A percentile compares a stretch with the other conserved stretches of the same genome.
Evolutionary conservation across 441 rosid species (phyloP).

Genomic region (Pelargonium cotyledonis): DNA sequence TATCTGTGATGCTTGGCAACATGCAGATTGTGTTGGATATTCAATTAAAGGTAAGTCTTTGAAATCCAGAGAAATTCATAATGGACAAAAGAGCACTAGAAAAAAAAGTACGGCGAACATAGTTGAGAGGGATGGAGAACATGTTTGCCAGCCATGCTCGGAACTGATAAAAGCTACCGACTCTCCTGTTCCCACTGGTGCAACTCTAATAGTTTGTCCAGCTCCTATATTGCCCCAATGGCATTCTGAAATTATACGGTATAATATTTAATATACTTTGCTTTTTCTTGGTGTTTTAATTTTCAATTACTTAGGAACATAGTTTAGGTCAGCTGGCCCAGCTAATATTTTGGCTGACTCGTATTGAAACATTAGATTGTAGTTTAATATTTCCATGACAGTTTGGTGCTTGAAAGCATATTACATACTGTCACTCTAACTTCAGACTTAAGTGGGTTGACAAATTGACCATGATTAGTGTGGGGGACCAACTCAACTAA

Average conservation of each 20-base stretch:
- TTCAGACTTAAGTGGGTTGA: neutral
- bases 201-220: conserved; percentile 94
- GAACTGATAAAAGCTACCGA: conserved; percentile 69
- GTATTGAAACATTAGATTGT: neutral
- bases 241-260: conserved; percentile 91
- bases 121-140: conserved; percentile 68
- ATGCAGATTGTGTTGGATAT: conserved; percentile 95
- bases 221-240: conserved; percentile 90
- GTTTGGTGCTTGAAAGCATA: neutral
- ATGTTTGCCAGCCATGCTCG: conserved; percentile 68
- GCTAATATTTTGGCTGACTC: neutral
- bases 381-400: neutral
- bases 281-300: neutral
- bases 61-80: conserved; percentile 23
- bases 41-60: conserved; percentile 59
- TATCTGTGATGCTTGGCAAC: conserved; percentile 98
- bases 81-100: conserved; percentile 32
- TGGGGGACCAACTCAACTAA: too few species aligned
- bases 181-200: conserved; percentile 75
- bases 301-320: neutral
- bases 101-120: conserved; percentile 42
- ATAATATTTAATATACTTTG: conserved; percentile 16
- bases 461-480: too few species aligned
- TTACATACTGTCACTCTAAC: neutral
- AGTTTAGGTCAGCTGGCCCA: neutral